A percentile compares a stretch with the other conserved stretches of the same genome.
Conservation (phyloP, 1,139 yeast genomes). For the Tardiomyces blankii region DNA sequence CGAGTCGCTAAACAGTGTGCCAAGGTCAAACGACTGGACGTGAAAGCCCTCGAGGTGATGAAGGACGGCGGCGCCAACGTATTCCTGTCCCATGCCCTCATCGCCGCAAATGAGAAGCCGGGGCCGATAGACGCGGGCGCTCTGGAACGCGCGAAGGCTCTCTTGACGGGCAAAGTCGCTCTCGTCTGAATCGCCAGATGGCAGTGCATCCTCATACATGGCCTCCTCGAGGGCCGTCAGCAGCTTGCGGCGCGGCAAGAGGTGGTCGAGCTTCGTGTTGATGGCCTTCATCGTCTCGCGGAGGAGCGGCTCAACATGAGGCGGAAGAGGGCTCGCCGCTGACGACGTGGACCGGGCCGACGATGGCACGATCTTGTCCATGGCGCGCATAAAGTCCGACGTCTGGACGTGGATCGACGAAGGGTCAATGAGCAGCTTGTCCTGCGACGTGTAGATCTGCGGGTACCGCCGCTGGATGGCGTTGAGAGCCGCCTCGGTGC, state of each 20-base stretch:
- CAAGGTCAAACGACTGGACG: conserved; percentile 76
- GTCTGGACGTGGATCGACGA: conserved; percentile 64
- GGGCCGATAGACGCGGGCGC: conserved; percentile 72
- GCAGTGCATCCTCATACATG: conserved; percentile 40
- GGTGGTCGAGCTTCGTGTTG: conserved; percentile 37
- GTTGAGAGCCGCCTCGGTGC: conserved; percentile 91
- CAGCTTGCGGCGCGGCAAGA: conserved; percentile 56
- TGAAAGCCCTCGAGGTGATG: conserved; percentile 84
- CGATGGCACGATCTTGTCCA: conserved; percentile 84
- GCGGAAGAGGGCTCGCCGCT: conserved; percentile 71
- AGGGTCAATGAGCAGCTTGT: conserved; percentile 67
- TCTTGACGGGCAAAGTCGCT: conserved; percentile 55
- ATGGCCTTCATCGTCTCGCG: conserved; percentile 38
- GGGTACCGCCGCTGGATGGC: conserved; percentile 91
- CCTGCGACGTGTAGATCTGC: conserved; percentile 72
- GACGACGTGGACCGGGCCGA: conserved; percentile 77
- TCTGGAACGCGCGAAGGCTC: conserved; percentile 39
- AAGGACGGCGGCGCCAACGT: conserved; percentile 71
- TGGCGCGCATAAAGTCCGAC: conserved; percentile 75
- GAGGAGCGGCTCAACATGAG: conserved; percentile 54
- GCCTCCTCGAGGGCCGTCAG: conserved; percentile 60
- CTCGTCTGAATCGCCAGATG: conserved; percentile 23
- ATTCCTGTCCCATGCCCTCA: conserved; percentile 83
- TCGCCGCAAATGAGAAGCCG: conserved; percentile 63
- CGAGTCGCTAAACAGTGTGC: conserved; percentile 68